Percentiles rank a stretch among this genome's conserved stretches.
phyloP scores from a whole-genome alignment of 768 basidiomycete genomes.

The Peribolospora baueri region DNA sequence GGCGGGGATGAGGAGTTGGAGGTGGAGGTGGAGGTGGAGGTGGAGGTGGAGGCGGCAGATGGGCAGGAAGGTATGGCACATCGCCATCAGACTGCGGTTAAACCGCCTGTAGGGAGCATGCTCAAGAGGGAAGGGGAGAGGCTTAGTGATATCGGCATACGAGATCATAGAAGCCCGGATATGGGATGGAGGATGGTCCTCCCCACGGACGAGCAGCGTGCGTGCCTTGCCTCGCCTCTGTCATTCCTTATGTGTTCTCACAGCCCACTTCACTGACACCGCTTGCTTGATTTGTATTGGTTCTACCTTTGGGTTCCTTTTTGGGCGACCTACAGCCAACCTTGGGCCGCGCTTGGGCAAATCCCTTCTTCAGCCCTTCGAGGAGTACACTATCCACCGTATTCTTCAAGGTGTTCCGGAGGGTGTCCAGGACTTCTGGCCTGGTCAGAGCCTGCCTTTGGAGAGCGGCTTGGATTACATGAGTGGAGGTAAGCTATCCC shows the following conservation, averaged over 20 bases:
- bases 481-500: constrained; percentile 48
- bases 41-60: constrained; percentile 28
- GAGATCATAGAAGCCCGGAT: constrained; percentile 21
- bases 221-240: constrained; percentile 19
- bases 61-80: constrained; percentile 3
- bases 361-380: constrained; percentile 1
- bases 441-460: constrained; percentile 64
- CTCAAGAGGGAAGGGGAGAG: constrained; percentile 6
- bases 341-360: neutral
- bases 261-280: constrained; percentile 4
- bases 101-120: constrained; percentile 1
- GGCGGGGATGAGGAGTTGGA: constrained; percentile 2
- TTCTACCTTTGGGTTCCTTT: constrained; percentile 10
- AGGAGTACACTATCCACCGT: constrained; percentile 44
- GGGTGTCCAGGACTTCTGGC: constrained; percentile 47
- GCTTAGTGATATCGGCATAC: neutral
- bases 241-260: neutral
- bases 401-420: constrained; percentile 69
- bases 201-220: constrained; percentile 46
- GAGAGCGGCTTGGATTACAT: constrained; percentile 86
- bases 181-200: constrained; percentile 57
- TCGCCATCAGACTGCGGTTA: neutral
- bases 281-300: neutral
- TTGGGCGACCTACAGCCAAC: constrained; percentile 13
- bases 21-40: constrained; percentile 15